These are phyloP conservation scores for Hypsizygus marmoreus DNA, from an alignment of 768 basidiomycete genomes.

Conservation along the genomic window DNA sequence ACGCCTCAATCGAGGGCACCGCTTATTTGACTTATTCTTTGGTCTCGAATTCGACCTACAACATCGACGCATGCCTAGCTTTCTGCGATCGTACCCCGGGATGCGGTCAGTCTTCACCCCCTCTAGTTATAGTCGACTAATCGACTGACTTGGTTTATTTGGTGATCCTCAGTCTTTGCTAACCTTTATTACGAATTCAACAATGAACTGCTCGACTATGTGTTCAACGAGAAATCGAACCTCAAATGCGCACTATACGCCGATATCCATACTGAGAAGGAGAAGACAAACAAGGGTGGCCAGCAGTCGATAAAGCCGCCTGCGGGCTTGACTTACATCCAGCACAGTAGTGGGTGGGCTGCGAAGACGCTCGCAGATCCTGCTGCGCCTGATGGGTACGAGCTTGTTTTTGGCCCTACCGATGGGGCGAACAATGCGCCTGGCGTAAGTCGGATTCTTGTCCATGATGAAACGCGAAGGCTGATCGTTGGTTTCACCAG, in stretches of 20 bases:
- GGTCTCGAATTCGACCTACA: constrained; percentile 44
- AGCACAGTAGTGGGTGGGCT: constrained; percentile 45
- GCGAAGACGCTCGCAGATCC: constrained; percentile 39
- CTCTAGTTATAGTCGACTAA: constrained; percentile 3
- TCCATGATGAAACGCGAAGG: background rate
- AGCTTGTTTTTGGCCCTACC: constrained; percentile 46
- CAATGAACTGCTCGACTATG: constrained; percentile 39
- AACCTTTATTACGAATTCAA: constrained; percentile 51
- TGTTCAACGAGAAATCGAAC: constrained; percentile 40
- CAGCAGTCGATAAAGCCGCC: constrained; percentile 38
- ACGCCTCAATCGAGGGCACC: constrained; percentile 45
- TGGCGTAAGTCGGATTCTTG: constrained; percentile 16
- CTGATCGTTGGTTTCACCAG: constrained; percentile 21
- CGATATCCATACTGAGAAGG: constrained; percentile 41
- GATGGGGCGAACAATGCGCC: constrained; percentile 47
- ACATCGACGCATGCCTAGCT: constrained; percentile 39
- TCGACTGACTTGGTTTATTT: background rate
- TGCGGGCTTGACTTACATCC: constrained; percentile 42
- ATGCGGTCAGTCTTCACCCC: constrained; percentile 37
- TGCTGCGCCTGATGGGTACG: constrained; percentile 41
- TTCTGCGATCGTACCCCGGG: constrained; percentile 35
- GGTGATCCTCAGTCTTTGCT: constrained; percentile 36
- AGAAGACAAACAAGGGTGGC: constrained; percentile 46
- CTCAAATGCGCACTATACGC: constrained; percentile 48
- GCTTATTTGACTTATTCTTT: constrained; percentile 48